Conservation (phyloP, 2,329 filamentous ascomycete species). For the Raffaelea deltoideospora region DNA sequence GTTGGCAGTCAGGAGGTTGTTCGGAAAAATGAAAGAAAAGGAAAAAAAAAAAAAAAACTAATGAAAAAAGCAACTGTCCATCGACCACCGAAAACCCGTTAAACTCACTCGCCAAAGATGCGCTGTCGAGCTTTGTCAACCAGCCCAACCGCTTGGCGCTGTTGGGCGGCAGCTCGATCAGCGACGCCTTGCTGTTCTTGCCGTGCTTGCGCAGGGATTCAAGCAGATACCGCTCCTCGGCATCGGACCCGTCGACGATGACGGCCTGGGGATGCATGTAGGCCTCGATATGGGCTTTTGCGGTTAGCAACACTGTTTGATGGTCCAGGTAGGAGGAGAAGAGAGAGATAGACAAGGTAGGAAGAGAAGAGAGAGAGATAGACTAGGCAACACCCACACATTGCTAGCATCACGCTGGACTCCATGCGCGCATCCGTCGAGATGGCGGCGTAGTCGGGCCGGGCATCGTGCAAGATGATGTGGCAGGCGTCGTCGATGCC, state of each 20-base stretch:
- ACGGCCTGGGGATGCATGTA: slow-evolving; percentile 67
- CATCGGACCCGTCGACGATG: slow-evolving; percentile 50
- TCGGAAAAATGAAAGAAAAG: no score
- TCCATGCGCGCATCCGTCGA: slow-evolving; percentile 59
- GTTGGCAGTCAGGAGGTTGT: neutral
- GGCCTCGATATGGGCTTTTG: slow-evolving; percentile 46
- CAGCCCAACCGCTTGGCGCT: slow-evolving; percentile 53
- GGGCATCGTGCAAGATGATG: slow-evolving; percentile 53
- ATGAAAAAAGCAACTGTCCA: no score
- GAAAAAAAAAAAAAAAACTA: no score
- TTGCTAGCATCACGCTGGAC: slow-evolving; percentile 44
- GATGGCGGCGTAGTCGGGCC: slow-evolving; percentile 54
- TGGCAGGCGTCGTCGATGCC: slow-evolving; percentile 59
- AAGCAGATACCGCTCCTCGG: slow-evolving; percentile 56
- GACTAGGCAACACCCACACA: slow-evolving; percentile 30
- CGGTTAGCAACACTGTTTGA: slow-evolving; percentile 7
- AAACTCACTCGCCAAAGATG: slow-evolving; percentile 46
- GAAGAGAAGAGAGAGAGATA: neutral
- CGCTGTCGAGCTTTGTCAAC: slow-evolving; percentile 63
- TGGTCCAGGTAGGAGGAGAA: neutral
- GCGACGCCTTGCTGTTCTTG: slow-evolving; percentile 33
- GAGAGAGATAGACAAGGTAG: neutral
- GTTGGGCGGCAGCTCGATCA: slow-evolving; percentile 60
- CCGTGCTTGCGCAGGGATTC: slow-evolving; percentile 42
- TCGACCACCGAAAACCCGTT: no score